phyloP scores from a whole-genome alignment of 164 flowering plant species.

The Akebia trifoliata region DNA sequence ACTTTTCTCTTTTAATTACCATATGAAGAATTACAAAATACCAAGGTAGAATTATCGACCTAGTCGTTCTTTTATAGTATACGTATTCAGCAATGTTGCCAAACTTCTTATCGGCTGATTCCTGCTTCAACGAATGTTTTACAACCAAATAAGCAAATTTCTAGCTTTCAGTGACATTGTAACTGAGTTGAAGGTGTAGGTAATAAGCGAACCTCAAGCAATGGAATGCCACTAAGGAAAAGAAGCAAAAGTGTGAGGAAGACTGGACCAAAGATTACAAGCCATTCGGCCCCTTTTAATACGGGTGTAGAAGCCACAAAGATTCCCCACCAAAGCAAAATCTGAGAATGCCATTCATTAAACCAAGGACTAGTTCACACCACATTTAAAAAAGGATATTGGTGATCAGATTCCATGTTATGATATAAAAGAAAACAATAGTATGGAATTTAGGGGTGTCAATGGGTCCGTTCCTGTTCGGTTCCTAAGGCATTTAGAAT shows the following conservation, averaged over 20 bases:
- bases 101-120: slow-evolving; percentile 79
- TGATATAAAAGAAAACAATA: no score
- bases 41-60: slow-evolving; percentile 33
- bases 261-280: slow-evolving; percentile 75
- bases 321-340: slow-evolving; percentile 97
- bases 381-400: neutral
- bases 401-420: neutral
- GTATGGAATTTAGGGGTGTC: no score
- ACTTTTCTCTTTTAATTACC: slow-evolving; percentile 2
- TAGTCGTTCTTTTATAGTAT: slow-evolving; percentile 64
- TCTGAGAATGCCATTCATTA: slow-evolving; percentile 33
- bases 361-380: neutral
- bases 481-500: no score
- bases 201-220: slow-evolving; percentile 81
- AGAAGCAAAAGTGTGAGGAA: slow-evolving; percentile 85
- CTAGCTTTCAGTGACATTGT: neutral
- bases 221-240: slow-evolving; percentile 89
- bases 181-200: slow-evolving; percentile 1
- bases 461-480: no score
- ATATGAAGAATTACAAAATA: neutral
- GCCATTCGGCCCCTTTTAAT: slow-evolving; percentile 80
- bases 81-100: slow-evolving; percentile 56
- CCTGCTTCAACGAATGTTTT: slow-evolving; percentile 37
- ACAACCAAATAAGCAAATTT: slow-evolving; percentile 17
- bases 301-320: slow-evolving; percentile 79